phyloP scores from a whole-genome alignment of 1,284 basidiomycete genomes.

The Pseudozyma sp. region DNA sequence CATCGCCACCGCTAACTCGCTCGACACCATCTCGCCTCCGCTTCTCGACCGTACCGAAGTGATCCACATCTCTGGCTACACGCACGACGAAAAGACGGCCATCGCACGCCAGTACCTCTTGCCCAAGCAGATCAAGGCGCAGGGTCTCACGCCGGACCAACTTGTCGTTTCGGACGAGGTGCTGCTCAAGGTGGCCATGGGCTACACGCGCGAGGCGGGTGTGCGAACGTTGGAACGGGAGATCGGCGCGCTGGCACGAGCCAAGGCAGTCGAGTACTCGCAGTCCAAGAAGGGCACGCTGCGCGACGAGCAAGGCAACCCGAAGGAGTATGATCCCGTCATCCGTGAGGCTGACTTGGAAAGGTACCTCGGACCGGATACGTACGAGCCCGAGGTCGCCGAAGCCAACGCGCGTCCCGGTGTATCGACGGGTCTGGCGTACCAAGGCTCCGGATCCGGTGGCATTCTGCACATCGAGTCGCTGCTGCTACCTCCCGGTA shows the following conservation, averaged over 20 bases:
- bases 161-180: conserved; percentile 77
- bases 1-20: conserved; percentile 71
- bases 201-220: conserved; percentile 88
- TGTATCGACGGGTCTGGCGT: conserved; percentile 85
- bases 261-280: conserved; percentile 77
- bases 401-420: conserved; percentile 78
- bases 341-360: conserved; percentile 83
- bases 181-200: conserved; percentile 78
- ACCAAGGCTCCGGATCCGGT: conserved; percentile 87
- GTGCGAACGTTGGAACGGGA: conserved; percentile 90
- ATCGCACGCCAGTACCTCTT: conserved; percentile 75
- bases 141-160: conserved; percentile 74
- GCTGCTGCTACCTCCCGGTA: conserved; percentile 77
- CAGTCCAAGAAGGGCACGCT: conserved; percentile 74
- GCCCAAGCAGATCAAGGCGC: conserved; percentile 83
- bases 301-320: conserved; percentile 50
- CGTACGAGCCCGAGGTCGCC: conserved; percentile 82
- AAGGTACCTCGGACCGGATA: conserved; percentile 82
- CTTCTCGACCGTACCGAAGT: conserved; percentile 70
- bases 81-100: conserved; percentile 70
- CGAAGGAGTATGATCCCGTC: conserved; percentile 74
- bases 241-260: conserved; percentile 84
- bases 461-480: conserved; percentile 86
- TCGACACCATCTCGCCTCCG: conserved; percentile 70
- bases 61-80: conserved; percentile 70